A percentile compares a stretch with the other conserved stretches of the same genome.
These are phyloP conservation scores for Colletotrichum paranaense DNA, from an alignment of 2,329 filamentous ascomycete genomes.

Conservation along the genomic window DNA sequence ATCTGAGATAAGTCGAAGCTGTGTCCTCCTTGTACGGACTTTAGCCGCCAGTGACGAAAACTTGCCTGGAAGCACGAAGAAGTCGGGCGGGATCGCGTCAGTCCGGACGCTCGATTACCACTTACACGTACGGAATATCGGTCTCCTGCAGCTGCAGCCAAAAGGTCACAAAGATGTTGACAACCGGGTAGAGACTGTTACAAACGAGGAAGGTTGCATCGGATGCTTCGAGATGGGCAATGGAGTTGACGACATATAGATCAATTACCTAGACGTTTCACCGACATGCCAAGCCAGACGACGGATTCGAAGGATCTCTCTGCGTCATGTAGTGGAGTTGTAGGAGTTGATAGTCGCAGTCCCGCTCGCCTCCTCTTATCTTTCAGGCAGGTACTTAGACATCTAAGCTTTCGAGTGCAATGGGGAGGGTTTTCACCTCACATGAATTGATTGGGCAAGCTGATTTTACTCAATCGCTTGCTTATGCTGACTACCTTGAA, in stretches of 20 bases:
- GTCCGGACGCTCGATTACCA: not conserved
- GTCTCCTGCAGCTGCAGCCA: not conserved
- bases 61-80: not conserved
- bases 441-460: not conserved
- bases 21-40: not conserved
- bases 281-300: not conserved
- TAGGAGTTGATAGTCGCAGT: not conserved
- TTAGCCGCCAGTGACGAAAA: not conserved
- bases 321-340: not conserved
- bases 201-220: not conserved
- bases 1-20: not conserved
- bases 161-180: not conserved
- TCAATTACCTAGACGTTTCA: not conserved
- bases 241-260: not conserved
- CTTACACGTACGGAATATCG: not conserved
- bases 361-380: not conserved
- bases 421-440: not conserved
- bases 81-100: not conserved
- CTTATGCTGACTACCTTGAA: not conserved
- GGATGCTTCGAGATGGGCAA: not conserved
- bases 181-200: not conserved
- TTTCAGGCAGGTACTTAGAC: not conserved
- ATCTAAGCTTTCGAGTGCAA: not conserved
- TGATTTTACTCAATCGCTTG: not conserved
- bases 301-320: not conserved